Conservation (phyloP, 148 eudicot genomes). For the Rheum nobile region DNA sequence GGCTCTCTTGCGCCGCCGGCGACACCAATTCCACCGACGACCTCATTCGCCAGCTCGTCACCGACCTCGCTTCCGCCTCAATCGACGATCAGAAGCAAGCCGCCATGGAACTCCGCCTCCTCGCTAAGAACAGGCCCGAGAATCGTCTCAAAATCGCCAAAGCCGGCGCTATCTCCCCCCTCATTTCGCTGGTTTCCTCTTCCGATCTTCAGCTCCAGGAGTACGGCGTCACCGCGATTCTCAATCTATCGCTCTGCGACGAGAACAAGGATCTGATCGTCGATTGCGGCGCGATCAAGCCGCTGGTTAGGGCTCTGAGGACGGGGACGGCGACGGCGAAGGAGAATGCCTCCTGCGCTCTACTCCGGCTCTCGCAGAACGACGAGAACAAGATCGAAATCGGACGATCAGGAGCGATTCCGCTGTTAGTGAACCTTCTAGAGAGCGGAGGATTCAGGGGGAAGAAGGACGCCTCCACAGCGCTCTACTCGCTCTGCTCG, state of each 20-base stretch:
- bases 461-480: slow-evolving; percentile 75
- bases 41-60: slow-evolving; percentile 36
- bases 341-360: slow-evolving; percentile 80
- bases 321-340: slow-evolving; percentile 51
- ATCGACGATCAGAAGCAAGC: slow-evolving; percentile 60
- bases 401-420: slow-evolving; percentile 76
- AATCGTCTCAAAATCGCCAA: slow-evolving; percentile 59
- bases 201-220: slow-evolving; percentile 52
- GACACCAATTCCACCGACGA: slow-evolving; percentile 45
- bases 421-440: slow-evolving; percentile 44
- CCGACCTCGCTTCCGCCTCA: slow-evolving; percentile 35
- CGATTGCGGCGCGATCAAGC: slow-evolving; percentile 50
- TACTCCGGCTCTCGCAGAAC: slow-evolving; percentile 52
- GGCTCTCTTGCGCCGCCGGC: slow-evolving; percentile 36
- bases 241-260: slow-evolving; percentile 70
- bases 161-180: slow-evolving; percentile 67
- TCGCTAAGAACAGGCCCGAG: slow-evolving; percentile 70
- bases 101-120: slow-evolving; percentile 53
- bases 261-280: slow-evolving; percentile 57
- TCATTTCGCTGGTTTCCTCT: slow-evolving; percentile 41
- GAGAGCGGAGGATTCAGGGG: slow-evolving; percentile 55
- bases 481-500: slow-evolving; percentile 56
- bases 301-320: slow-evolving; percentile 41
- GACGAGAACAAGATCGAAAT: slow-evolving; percentile 51
- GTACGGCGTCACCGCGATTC: slow-evolving; percentile 70